Evolutionary conservation across 805 yeast genomes (phyloP).

Genomic region (Vanderwaltozyma yarrowii): DNA sequence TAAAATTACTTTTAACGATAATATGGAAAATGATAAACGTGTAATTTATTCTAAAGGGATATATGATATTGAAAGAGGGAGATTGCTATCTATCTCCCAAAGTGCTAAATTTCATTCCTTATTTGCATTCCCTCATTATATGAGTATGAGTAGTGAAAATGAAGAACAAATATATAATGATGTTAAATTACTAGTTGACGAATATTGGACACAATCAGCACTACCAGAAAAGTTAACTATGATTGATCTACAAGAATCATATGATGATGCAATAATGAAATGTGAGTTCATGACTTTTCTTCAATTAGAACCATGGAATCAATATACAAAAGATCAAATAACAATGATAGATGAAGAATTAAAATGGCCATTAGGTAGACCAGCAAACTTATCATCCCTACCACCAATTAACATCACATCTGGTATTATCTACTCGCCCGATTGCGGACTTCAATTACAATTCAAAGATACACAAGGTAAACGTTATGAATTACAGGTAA

Average conservation of each 20-base stretch:
- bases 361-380: constrained; percentile 65
- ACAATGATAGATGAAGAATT: constrained; percentile 63
- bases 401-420: constrained; percentile 47
- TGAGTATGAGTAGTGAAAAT: constrained; percentile 32
- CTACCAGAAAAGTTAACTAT: constrained; percentile 37
- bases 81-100: constrained; percentile 45
- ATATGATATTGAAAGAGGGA: constrained; percentile 58
- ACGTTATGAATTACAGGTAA: constrained; percentile 38
- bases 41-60: constrained; percentile 45
- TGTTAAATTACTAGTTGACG: constrained; percentile 36
- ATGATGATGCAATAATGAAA: constrained; percentile 29
- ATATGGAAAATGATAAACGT: constrained; percentile 40
- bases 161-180: constrained; percentile 32
- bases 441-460: constrained; percentile 58
- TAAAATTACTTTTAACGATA: constrained; percentile 31
- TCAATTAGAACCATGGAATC: constrained; percentile 55
- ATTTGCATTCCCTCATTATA: constrained; percentile 50
- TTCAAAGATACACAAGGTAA: constrained; percentile 39
- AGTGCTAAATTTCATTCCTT: constrained; percentile 57
- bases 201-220: constrained; percentile 36
- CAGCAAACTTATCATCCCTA: constrained; percentile 38
- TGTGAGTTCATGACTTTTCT: constrained; percentile 69
- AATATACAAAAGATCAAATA: constrained; percentile 40
- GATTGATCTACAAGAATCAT: constrained; percentile 27
- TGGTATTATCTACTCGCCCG: constrained; percentile 75